These are phyloP conservation scores for Thalia dealbata DNA, from an alignment of 176 grass and related monocot genomes.

Conservation along the genomic window DNA sequence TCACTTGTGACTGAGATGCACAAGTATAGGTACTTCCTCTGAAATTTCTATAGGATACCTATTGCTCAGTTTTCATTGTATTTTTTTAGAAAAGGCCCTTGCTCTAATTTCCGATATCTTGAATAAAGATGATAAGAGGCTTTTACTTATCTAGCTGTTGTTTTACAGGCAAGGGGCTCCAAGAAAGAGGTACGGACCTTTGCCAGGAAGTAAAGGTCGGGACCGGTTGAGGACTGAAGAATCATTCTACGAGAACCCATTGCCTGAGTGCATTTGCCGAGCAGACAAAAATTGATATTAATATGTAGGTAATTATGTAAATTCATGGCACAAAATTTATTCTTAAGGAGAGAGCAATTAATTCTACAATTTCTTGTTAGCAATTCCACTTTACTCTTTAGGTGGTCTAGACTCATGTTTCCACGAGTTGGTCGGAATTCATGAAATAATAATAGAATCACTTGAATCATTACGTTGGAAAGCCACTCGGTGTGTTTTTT, in stretches of 20 bases:
- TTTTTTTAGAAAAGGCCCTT: not conserved
- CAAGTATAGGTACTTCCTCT: conserved; percentile 52
- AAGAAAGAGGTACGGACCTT: conserved; percentile 72
- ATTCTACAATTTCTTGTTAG: no score
- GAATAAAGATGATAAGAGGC: not conserved
- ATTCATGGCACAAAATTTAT: not conserved
- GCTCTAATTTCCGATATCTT: not conserved
- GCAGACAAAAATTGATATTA: conserved; percentile 36
- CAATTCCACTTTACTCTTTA: no score
- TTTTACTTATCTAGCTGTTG: not conserved
- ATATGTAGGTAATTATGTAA: not conserved
- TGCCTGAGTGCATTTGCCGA: conserved; percentile 83
- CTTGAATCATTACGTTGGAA: no score
- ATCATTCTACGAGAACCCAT: conserved; percentile 84
- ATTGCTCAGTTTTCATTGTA: not conserved
- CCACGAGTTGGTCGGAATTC: no score
- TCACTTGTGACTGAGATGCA: conserved; percentile 73
- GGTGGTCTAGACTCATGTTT: no score
- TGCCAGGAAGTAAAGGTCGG: conserved; percentile 75
- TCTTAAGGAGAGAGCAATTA: not conserved
- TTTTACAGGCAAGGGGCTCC: conserved; percentile 63
- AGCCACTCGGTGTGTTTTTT: no score
- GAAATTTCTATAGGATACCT: not conserved
- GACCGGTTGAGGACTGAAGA: conserved; percentile 72
- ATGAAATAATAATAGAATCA: no score